Evolutionary conservation across 192 early-diverging fungal genomes (phyloP).

Genomic region (Haplosporangium gracile): DNA sequence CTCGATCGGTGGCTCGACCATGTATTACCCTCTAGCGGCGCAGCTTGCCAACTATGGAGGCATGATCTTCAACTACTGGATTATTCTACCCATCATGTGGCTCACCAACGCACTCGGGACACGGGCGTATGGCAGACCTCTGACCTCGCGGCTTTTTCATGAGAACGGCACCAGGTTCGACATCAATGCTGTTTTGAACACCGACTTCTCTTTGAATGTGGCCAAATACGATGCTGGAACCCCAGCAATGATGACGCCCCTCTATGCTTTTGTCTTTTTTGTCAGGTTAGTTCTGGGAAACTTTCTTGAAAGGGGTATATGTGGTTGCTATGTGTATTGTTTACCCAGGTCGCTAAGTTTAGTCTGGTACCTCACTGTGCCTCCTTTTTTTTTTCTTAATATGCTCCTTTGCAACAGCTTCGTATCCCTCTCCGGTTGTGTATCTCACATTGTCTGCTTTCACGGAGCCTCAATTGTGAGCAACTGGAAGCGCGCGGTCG

Average conservation of each 20-base stretch:
- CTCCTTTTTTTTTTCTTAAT: conserved; percentile 2
- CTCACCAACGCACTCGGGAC: conserved; percentile 43
- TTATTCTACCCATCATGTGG: conserved; percentile 16
- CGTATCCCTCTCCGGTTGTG: conserved; percentile 61
- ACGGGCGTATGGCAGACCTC: conserved; percentile 2
- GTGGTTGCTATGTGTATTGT: not conserved
- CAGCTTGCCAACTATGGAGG: conserved; percentile 14
- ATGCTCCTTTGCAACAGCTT: conserved; percentile 29
- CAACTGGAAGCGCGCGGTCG: conserved; percentile 3
- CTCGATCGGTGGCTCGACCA: conserved; percentile 19
- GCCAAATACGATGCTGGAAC: conserved; percentile 51
- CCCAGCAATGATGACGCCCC: conserved; percentile 61
- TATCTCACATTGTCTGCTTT: conserved; percentile 72
- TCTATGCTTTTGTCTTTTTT: conserved; percentile 58
- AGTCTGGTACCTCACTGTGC: not conserved
- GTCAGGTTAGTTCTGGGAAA: not conserved
- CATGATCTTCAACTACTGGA: conserved; percentile 30
- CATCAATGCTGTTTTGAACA: conserved; percentile 53
- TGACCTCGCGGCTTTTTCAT: not conserved
- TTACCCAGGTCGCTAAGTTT: not conserved
- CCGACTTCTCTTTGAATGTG: conserved; percentile 22
- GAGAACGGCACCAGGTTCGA: conserved; percentile 6
- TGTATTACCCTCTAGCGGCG: conserved; percentile 19
- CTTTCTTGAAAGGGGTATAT: too few relatives aligned
- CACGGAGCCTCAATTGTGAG: conserved; percentile 71